These are phyloP conservation scores for Lactifluus piperatus DNA, from an alignment of 768 basidiomycete species.

Conservation along the genomic window DNA sequence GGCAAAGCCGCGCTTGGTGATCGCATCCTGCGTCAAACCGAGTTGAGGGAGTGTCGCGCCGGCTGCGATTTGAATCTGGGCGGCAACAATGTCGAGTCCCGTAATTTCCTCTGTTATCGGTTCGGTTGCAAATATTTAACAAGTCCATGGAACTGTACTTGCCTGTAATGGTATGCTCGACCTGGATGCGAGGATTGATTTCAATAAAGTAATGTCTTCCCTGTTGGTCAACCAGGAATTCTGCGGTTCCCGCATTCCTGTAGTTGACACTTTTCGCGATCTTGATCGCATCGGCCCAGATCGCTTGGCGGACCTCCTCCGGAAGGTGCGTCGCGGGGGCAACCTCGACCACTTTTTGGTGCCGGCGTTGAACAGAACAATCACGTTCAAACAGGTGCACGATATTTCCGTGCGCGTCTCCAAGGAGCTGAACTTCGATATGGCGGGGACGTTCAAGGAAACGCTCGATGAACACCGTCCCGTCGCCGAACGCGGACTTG, in stretches of 20 bases:
- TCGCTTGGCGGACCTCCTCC: constrained; percentile 83
- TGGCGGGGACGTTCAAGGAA: constrained; percentile 95
- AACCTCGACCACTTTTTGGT: constrained; percentile 99
- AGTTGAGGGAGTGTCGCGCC: constrained; percentile 93
- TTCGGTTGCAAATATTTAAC: background rate
- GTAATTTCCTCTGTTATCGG: constrained; percentile 85
- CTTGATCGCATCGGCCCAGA: constrained; percentile 87
- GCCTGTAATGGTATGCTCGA: constrained; percentile 99
- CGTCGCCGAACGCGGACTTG: constrained; percentile 94
- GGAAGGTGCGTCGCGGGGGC: constrained; percentile 93
- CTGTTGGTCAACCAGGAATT: constrained; percentile 96
- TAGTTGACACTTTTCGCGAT: constrained; percentile 90
- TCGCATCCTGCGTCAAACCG: constrained; percentile 91
- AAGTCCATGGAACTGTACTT: constrained; percentile 20
- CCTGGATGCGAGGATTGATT: constrained; percentile 98
- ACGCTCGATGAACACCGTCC: constrained; percentile 98
- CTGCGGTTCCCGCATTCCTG: constrained; percentile 94
- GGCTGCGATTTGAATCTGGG: constrained; percentile 99
- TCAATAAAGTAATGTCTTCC: constrained; percentile 99
- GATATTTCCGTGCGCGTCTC: constrained; percentile 86
- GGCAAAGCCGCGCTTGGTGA: constrained; percentile 92
- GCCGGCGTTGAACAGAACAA: constrained; percentile 95
- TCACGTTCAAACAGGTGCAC: constrained; percentile 99
- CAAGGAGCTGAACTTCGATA: constrained; percentile 94
- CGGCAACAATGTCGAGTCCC: constrained; percentile 97